These are phyloP conservation scores for Erythrophleum ivorense DNA, from an alignment of 331 rosid species.

Conservation along the genomic window DNA sequence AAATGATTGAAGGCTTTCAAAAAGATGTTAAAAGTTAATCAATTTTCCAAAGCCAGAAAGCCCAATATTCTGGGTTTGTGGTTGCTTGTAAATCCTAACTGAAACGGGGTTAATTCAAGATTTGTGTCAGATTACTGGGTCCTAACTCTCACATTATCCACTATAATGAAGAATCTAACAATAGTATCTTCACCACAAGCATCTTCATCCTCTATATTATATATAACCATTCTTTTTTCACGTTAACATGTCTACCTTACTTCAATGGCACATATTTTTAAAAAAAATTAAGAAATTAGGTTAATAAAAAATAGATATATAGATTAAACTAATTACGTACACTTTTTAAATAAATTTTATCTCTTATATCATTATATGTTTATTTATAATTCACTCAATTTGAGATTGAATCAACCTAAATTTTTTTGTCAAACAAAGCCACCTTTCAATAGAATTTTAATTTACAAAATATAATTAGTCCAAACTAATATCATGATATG, in stretches of 20 bases:
- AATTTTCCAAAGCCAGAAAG: constrained; percentile 52
- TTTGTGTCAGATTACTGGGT: constrained; percentile 59
- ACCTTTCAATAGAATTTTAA: neutral
- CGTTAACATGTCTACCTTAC: constrained; percentile 32
- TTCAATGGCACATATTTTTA: constrained; percentile 29
- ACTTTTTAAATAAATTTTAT: no score
- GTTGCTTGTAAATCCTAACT: constrained; percentile 45
- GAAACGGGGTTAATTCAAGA: constrained; percentile 47
- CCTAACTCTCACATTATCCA: constrained; percentile 41
- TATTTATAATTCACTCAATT: no score
- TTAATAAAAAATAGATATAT: neutral
- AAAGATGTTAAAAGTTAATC: constrained; percentile 29
- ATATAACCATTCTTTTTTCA: constrained; percentile 15
- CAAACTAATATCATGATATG: neutral
- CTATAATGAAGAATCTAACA: constrained; percentile 46
- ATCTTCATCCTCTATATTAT: constrained; percentile 32
- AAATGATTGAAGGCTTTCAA: constrained; percentile 50
- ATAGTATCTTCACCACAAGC: constrained; percentile 42
- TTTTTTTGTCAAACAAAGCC: neutral
- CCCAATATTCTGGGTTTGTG: constrained; percentile 68
- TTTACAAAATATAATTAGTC: neutral
- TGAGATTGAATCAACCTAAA: neutral
- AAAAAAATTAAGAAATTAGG: neutral
- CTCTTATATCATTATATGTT: no score
- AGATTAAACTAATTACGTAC: neutral